Evolutionary conservation across 345 rosid genomes (phyloP), one percentile per base, ranked within the genome.

Genomic region (Citrus reticulata): DNA sequence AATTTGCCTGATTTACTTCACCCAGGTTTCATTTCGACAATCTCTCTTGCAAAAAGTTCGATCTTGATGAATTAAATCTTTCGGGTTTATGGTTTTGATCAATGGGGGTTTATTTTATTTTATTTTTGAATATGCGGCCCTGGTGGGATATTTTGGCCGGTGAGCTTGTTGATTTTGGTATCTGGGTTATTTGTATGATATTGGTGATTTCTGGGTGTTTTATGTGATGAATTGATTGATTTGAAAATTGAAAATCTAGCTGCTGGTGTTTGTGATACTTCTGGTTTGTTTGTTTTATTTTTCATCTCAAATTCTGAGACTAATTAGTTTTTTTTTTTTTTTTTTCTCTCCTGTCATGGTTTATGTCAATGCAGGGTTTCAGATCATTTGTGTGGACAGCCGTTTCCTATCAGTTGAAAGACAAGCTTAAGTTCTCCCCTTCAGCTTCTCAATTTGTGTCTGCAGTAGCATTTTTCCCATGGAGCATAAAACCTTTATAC

Each of bases 321-420:
- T 46, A 7, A 24, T 19, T 46, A 63, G 25, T 20, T 68, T 34
- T 17, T 25, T 19, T 67, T 25, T 69, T 71, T 27, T 24, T 22
- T 22, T 19, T 22, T 19, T 27, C 58, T 22, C n/a, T 27, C 58
- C 49, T 67, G 17, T 68, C n/a, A 1, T 51, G 54, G 70, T n/a
- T 59, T 81, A 35, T 77, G 70, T 39, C 10, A 66, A 51, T 83
- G 63, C 82, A 96, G 99, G 98, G 99, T 83, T 96, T 96, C 87
- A 87, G 98, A 82, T 94, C 99, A 71, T 94, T 96, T 74, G 99
- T 92, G 34, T 94, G 99, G 98, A 94, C 99, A 34, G 97, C 97
- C 9, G 97, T 96, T 85, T 96, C 99, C 0, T 96, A 96, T 84
- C 99, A 90, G 88, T 87, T 96, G 25, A 96, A 96, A 81, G 99